These are phyloP conservation scores for Aspergillus sp. DNA, from an alignment of 2,329 filamentous ascomycete species.

Conservation along the genomic window DNA sequence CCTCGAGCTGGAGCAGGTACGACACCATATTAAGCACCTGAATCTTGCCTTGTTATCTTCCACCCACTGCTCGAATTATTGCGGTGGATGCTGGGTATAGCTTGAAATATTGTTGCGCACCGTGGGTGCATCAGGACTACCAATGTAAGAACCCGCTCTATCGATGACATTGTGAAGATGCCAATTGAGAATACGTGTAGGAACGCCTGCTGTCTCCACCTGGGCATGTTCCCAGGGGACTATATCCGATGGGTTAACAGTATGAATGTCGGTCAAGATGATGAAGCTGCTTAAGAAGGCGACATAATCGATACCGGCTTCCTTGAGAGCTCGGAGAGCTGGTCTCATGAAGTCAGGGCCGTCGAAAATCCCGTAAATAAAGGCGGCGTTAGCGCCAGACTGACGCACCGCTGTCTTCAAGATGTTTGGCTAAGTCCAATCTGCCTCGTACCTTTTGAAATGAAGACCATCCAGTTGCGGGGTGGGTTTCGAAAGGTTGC, in stretches of 20 bases:
- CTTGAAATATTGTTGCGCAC: slow-evolving; percentile 31
- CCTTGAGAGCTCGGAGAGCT: slow-evolving; percentile 45
- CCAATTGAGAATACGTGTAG: background rate
- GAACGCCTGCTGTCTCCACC: background rate
- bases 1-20: too few species aligned
- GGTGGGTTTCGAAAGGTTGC: slow-evolving; percentile 46
- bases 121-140: slow-evolving; percentile 5
- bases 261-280: too few species aligned
- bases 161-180: background rate
- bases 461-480: slow-evolving; percentile 30
- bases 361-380: slow-evolving; percentile 45
- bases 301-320: slow-evolving; percentile 48
- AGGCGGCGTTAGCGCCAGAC: slow-evolving; percentile 48
- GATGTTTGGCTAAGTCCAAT: slow-evolving; percentile 45
- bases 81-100: slow-evolving; percentile 30
- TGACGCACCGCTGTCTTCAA: slow-evolving; percentile 39
- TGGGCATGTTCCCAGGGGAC: background rate
- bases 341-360: slow-evolving; percentile 41
- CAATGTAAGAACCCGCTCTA: background rate
- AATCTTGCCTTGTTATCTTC: slow-evolving; percentile 28
- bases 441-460: slow-evolving; percentile 44
- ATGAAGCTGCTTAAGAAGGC: too few species aligned
- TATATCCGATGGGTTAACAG: too few species aligned
- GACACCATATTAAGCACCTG: slow-evolving; percentile 6
- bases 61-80: slow-evolving; percentile 35